Evolutionary conservation across 257 asterid species (phyloP).

Genomic region (Solanum bulbocastanum): DNA sequence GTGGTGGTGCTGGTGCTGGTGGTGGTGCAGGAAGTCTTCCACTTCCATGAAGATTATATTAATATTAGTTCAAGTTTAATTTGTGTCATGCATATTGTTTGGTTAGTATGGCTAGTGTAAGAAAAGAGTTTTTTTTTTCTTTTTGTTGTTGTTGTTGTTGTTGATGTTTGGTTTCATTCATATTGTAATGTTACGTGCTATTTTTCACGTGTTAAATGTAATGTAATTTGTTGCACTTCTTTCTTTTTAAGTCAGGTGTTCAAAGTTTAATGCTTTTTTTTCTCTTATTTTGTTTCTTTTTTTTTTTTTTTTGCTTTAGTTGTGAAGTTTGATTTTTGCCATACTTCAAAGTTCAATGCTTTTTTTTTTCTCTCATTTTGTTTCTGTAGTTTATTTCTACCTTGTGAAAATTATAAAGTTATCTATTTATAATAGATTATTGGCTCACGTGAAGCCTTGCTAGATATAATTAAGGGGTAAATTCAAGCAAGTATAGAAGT

Average conservation of each 20-base stretch:
- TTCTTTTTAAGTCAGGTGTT: background rate
- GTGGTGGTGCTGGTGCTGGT: conserved; percentile 9
- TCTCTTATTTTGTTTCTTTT: background rate
- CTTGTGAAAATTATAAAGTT: too few relatives aligned
- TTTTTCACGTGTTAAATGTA: background rate
- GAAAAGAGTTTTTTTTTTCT: background rate
- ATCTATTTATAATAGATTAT: too few relatives aligned
- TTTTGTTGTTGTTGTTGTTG: background rate
- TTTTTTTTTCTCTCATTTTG: too few relatives aligned
- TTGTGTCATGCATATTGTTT: background rate
- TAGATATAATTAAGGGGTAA: background rate
- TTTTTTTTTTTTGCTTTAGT: background rate
- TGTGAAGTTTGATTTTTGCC: background rate
- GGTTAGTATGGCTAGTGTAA: background rate
- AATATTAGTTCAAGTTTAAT: background rate
- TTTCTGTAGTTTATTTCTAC: too few relatives aligned
- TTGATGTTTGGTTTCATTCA: background rate
- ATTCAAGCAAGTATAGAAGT: background rate
- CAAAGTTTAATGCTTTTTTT: background rate
- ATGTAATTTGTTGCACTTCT: background rate
- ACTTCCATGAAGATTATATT: conserved; percentile 11
- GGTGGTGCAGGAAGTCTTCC: conserved; percentile 17
- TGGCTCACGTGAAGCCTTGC: too few relatives aligned
- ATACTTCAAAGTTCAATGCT: too few relatives aligned
- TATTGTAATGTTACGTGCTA: background rate